Evolutionary conservation across 2,329 filamentous ascomycete species (phyloP), one percentile per base, ranked within the genome.

Genomic region (Penicillium sp.): DNA sequence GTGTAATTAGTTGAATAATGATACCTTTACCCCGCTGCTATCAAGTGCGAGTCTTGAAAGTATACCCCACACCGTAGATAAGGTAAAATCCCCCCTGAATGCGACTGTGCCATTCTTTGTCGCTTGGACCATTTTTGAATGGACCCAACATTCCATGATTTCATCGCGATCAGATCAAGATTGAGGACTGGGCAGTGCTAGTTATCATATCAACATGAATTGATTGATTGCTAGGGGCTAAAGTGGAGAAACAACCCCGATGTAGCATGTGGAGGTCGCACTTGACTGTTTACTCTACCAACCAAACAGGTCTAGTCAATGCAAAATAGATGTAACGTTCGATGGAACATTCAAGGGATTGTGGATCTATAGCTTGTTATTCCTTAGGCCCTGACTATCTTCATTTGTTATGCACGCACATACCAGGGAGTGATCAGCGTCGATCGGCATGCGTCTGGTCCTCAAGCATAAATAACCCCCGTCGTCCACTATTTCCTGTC

Each of bases 201-300:
- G 31, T 33, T 33, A 33, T 33, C 31, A 33, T 33, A 11, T 31
- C 29, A 14, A 31, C 4, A 31, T 31, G 29, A 13, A 31, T 4
- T 31, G 29, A 31, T 31, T 13, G 29, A 31, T 31, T 31, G 29
- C 11, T 13, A 13, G 31, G 31, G 31, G n/a, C 11, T 23, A 42
- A 42, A 21, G 39, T 42, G 39, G 48, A 25, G 23, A 25, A 21
- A n/a, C 21, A 37, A 26, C 33, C 23, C n/a, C 13, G 46, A 59
- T 66, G 60, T 62, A 45, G 54, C 44, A 62, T 62, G 53, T 55
- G 51, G 53, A 60, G 47, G 59, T 62, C 54, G 57, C 47, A 62
- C 54, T 55, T 52, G 52, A 42, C 48, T 39, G 14, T 50, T 48
- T 27, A 49, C 19, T 50, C 25, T 27, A 37, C 19, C 19, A 42